phyloP scores from a whole-genome alignment of 768 basidiomycete genomes.

The Phaeotremella skinneri region DNA sequence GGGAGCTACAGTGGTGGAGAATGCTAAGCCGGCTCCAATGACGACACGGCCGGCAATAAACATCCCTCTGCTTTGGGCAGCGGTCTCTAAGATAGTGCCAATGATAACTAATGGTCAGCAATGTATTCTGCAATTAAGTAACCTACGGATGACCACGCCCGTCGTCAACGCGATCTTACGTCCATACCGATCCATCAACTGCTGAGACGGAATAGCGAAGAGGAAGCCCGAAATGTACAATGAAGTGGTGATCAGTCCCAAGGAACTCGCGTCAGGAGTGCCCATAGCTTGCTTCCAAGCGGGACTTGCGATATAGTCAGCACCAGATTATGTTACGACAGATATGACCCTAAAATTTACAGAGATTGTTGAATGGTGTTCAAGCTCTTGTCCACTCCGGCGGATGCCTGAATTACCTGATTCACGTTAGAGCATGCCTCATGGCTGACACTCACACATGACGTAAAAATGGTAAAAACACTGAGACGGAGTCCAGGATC shows the following conservation, averaged over 20 bases:
- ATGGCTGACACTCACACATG: background rate
- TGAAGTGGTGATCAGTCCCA: slow-evolving; percentile 12
- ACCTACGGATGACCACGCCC: slow-evolving; percentile 7
- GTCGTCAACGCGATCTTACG: background rate
- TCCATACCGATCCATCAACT: slow-evolving; percentile 9
- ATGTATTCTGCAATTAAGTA: background rate
- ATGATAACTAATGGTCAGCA: slow-evolving; percentile 17
- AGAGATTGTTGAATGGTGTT: background rate
- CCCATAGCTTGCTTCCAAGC: slow-evolving; percentile 9
- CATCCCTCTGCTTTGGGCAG: slow-evolving; percentile 27
- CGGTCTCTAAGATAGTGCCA: slow-evolving; percentile 27
- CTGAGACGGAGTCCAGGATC: slow-evolving; percentile 4
- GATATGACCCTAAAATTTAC: background rate
- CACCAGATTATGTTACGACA: background rate
- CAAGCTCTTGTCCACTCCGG: background rate
- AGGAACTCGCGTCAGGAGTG: background rate
- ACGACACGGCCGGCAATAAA: slow-evolving; percentile 31
- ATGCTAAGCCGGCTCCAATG: slow-evolving; percentile 62
- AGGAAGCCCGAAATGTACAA: slow-evolving; percentile 24
- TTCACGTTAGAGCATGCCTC: background rate
- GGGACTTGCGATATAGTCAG: slow-evolving; percentile 4
- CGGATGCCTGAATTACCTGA: background rate
- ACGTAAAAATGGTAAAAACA: slow-evolving; percentile 7
- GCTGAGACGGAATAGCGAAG: slow-evolving; percentile 2
- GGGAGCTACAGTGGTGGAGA: slow-evolving; percentile 69